A percentile compares a stretch with the other conserved stretches of the same genome.
Conservation (phyloP, 257 asterid genomes). For the Solanum rostratum region DNA sequence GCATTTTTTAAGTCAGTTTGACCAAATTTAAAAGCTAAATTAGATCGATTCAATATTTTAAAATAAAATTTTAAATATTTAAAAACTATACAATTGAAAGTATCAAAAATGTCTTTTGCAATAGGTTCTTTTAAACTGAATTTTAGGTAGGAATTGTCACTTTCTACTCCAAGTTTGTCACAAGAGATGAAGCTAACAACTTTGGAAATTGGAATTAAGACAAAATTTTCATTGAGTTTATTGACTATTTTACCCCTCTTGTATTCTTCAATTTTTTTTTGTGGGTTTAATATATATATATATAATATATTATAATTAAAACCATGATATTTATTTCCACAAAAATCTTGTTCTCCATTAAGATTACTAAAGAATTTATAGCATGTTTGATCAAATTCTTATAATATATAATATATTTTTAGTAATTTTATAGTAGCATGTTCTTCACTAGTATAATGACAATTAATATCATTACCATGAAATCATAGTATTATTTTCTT, state of each 20-base stretch:
- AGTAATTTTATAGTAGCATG: background rate
- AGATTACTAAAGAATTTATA: background rate
- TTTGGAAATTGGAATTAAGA: background rate
- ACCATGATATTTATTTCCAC: background rate
- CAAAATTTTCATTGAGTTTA: background rate
- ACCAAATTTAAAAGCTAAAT: no score
- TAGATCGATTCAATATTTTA: no score
- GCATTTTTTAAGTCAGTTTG: no score
- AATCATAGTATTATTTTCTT: background rate
- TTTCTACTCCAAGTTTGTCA: background rate
- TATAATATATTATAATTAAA: background rate
- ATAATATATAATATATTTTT: no score
- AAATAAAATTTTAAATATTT: no score
- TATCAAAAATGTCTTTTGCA: background rate
- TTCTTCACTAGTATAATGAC: background rate
- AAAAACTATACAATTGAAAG: background rate
- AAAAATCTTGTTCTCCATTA: background rate
- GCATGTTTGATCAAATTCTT: background rate
- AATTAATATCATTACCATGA: background rate
- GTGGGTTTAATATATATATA: background rate
- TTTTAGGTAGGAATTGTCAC: background rate
- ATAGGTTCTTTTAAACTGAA: background rate
- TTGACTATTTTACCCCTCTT: background rate
- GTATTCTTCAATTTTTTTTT: background rate
- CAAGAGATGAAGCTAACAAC: background rate